Evolutionary conservation across 1,284 basidiomycete genomes (phyloP).

Genomic region (Microbotryum silenes-acaulis): DNA sequence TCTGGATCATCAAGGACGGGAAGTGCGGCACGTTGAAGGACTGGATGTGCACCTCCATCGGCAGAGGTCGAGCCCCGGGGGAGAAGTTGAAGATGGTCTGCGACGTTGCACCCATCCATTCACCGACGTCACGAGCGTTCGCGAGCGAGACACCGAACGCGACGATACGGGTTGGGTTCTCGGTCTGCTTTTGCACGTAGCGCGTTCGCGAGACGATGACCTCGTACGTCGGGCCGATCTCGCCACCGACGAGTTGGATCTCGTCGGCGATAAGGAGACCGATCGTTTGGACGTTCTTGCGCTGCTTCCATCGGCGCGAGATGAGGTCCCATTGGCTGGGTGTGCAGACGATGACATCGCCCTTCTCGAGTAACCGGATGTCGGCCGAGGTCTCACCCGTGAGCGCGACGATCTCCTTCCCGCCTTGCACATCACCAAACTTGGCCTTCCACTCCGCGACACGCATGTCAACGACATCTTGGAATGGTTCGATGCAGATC

Average conservation of each 20-base stretch:
- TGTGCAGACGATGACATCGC: constrained; percentile 84
- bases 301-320: constrained; percentile 91
- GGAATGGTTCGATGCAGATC: constrained; percentile 92
- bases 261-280: constrained; percentile 92
- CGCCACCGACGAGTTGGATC: constrained; percentile 78
- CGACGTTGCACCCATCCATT: constrained; percentile 92
- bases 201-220: constrained; percentile 88
- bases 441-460: constrained; percentile 82
- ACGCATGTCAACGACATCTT: constrained; percentile 89
- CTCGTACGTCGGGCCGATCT: constrained; percentile 92
- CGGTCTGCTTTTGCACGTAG: constrained; percentile 92
- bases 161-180: constrained; percentile 81
- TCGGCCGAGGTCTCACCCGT: constrained; percentile 95
- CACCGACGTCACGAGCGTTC: constrained; percentile 92
- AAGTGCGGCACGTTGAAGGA: constrained; percentile 94
- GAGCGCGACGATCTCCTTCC: constrained; percentile 84
- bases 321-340: constrained; percentile 91
- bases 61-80: constrained; percentile 84
- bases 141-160: constrained; percentile 89
- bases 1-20: constrained; percentile 95
- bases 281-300: constrained; percentile 92
- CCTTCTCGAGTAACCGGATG: constrained; percentile 80
- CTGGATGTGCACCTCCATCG: constrained; percentile 96
- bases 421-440: constrained; percentile 71
- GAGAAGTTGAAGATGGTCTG: constrained; percentile 98